Base-by-base conservation (phyloP, 495 filamentous ascomycete species). In the Gamarada debralockiae region DNA sequence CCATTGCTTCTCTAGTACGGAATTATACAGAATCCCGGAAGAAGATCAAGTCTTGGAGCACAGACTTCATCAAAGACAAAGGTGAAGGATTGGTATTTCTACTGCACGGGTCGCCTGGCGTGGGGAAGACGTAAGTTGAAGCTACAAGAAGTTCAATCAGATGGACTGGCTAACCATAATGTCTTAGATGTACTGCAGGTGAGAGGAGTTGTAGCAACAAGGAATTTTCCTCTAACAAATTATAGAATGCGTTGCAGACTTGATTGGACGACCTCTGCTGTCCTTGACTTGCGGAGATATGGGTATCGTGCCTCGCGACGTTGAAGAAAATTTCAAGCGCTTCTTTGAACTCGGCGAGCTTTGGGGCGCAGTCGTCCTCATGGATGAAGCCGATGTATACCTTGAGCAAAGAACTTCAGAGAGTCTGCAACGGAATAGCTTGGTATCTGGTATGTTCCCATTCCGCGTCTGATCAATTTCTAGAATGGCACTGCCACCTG, bases 371-470 rank as follows among this genome's bases (percentile, higher is more conserved):
- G 49, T 68, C n/a, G 42, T 67, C 1, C 50, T 68, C 15, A 56
- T 67, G 20, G 65, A 68, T 41, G 65, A 68, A 45, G 65, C 65
- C 10, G 65, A 68, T 45, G 49, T 68, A 14, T 65, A 53, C 40
- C 49, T 68, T 29, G 59, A 65, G 44, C 42, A 47, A 20, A 38
- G 65, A 20, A 23, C 48, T 2, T 46, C 29, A 14, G 22, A 44
- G 24, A 50, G 65, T 17, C 36, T 65, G 24, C 45, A 42, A n/a
- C 48, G 65, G 23, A 68, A 63, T 27, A 54, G 51, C 34, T 54
- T 66, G 8, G 61, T 66, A 9, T 59, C 61, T n/a, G 52, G 62
- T 57, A 50, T 52, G 8, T 25, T 27, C n/a, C n/a, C n/a, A n/a
- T n/a, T n/a, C n/a, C n/a, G n/a, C n/a, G 22, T 20, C 22, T 9